Conservation (phyloP, 2,329 filamentous ascomycete genomes). For the Fusarium stilboides region DNA sequence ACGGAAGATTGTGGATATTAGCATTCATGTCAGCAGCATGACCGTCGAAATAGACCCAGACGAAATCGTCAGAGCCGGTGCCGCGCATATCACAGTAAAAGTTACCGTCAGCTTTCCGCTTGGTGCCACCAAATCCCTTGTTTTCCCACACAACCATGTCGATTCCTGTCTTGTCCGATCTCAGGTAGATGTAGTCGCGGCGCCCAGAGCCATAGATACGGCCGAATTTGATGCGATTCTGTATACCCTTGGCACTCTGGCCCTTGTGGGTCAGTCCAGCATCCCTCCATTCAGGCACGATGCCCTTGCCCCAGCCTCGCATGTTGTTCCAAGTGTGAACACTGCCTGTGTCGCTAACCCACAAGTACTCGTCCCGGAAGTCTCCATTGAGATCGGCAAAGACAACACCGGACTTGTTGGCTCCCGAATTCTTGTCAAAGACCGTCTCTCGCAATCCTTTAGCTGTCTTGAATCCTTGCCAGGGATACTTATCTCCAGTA, state of each 20-base stretch:
- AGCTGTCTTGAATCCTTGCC: neutral
- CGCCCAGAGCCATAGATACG: conserved; percentile 11
- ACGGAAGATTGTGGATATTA: conserved; percentile 1
- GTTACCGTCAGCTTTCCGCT: neutral
- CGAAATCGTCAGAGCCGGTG: neutral
- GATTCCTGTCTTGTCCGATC: neutral
- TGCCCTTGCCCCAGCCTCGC: neutral
- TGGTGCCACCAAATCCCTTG: neutral
- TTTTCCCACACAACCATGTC: conserved; percentile 8
- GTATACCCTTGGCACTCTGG: neutral
- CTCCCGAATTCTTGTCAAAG: neutral
- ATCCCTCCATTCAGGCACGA: conserved; percentile 1
- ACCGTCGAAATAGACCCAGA: conserved; percentile 11
- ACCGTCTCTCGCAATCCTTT: conserved; percentile 1
- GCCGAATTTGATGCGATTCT: conserved; percentile 7
- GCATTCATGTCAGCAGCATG: conserved; percentile 2
- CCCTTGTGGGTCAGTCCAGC: neutral
- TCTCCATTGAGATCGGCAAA: conserved; percentile 10
- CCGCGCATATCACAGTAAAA: conserved; percentile 13
- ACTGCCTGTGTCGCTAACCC: neutral
- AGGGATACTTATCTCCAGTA: neutral
- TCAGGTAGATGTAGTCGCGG: conserved; percentile 3
- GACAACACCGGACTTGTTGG: neutral
- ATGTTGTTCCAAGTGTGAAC: conserved; percentile 4
- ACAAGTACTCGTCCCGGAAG: neutral